Evolutionary conservation across 257 asterid genomes (phyloP).

Genomic region (Nicotiana paniculata): DNA sequence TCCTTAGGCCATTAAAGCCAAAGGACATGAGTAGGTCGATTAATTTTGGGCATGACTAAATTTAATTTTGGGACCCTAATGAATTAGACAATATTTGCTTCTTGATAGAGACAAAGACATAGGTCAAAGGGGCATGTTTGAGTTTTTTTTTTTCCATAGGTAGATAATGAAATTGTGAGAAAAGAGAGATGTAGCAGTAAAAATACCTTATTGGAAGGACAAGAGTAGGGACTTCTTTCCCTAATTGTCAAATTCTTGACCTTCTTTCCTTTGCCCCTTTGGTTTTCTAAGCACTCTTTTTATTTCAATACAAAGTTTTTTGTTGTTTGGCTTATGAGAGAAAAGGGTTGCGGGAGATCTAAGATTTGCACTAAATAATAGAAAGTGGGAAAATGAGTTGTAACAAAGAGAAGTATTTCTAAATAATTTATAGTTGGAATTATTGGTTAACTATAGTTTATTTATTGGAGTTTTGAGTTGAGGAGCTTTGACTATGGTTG

Average conservation of each 20-base stretch:
- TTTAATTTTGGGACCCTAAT: constrained; percentile 32
- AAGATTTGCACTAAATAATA: neutral
- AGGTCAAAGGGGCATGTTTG: neutral
- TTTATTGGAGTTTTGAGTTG: neutral
- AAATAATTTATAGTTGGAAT: neutral
- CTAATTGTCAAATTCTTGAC: neutral
- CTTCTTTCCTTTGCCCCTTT: neutral
- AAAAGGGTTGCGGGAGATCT: neutral
- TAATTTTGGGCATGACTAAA: neutral
- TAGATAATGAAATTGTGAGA: constrained; percentile 11
- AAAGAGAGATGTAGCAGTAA: neutral
- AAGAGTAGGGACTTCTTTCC: constrained; percentile 5
- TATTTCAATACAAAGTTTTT: neutral
- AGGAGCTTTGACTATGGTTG: neutral
- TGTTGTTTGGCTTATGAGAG: neutral
- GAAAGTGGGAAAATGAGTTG: constrained; percentile 5
- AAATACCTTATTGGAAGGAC: constrained; percentile 21
- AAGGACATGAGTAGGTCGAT: neutral
- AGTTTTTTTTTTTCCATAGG: neutral
- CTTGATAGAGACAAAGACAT: neutral
- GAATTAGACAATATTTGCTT: constrained; percentile 14
- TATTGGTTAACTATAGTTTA: neutral
- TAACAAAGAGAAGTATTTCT: neutral
- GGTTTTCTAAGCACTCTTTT: neutral
- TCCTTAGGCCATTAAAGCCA: neutral